Base-by-base conservation (phyloP, 169 alveolate species). In the Amoebophrya sp. region DNA sequence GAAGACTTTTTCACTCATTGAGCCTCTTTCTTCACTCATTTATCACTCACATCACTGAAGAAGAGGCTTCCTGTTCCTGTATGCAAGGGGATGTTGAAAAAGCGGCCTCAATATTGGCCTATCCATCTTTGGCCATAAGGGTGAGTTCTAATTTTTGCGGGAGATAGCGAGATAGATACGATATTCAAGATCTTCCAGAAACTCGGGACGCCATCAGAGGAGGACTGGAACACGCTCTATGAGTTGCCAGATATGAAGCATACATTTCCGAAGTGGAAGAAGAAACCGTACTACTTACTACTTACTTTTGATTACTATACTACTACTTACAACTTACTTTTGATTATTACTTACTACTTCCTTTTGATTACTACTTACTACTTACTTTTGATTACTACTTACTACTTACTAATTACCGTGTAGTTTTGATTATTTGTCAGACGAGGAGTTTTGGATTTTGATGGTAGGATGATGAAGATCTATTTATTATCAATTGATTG, bases 181-280 rank as follows among this genome's bases (percentile, higher is more conserved):
- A 95, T 98, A 53, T 96, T 94, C 94, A 96, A 96, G 95, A 98
- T 98, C 77, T 97, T 98, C 93, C 95, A 96, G 89, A 94, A 96
- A 40, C 95, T 97, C 54, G 99, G 99, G 6, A 96, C 99, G 38
- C 99, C 99, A 0, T 96, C 91, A 47, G 95, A 94, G 38, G 93
- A 91, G 93, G 93, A 47, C 29, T 47, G 65, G 65, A 18, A 6
- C 29, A 47, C 65, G 29, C 6, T 47, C 29, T 47, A 47, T 18
- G 65, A 47, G 18, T 18, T 47, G 29, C 65, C 65, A 6, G 18
- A 47, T 18, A 47, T 47, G 65, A 47, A 47, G 65, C 6, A 18
- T 18, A 47, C 65, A 47, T 47, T 47, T 18, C 65, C 65, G 65
- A 47, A 47, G 18, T 47, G 65, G 65, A 47, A 47, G 18, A 47